A percentile compares a stretch with the other conserved stretches of the same genome.
phyloP scores from a whole-genome alignment of 805 yeast genomes.

The Geotrichum ghanense region DNA sequence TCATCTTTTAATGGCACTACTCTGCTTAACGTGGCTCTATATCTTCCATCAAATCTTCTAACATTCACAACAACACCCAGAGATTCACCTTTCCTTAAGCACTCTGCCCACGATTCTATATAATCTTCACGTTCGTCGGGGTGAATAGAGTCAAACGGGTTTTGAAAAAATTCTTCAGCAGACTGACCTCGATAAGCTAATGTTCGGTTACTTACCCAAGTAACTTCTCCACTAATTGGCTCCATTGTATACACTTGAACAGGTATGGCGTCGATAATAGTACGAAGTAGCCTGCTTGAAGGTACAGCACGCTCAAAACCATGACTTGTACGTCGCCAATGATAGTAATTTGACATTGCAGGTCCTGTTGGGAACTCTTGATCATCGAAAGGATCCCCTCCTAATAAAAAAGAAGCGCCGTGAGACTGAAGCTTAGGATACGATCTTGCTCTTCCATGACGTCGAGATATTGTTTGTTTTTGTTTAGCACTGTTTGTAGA shows the following conservation, averaged over 20 bases:
- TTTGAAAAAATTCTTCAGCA: slow-evolving; percentile 16
- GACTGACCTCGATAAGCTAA: slow-evolving; percentile 22
- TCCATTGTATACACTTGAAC: slow-evolving; percentile 24
- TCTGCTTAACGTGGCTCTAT: slow-evolving; percentile 21
- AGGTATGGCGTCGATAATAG: slow-evolving; percentile 25
- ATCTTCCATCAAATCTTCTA: slow-evolving; percentile 23
- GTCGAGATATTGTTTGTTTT: neutral
- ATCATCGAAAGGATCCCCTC: neutral
- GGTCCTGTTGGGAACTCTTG: slow-evolving; percentile 1
- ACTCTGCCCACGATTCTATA: slow-evolving; percentile 17
- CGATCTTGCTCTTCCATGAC: neutral
- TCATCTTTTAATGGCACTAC: slow-evolving; percentile 23
- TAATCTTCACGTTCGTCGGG: slow-evolving; percentile 20
- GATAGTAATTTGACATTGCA: neutral
- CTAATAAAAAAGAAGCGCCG: neutral
- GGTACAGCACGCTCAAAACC: slow-evolving; percentile 8
- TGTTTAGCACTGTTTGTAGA: neutral
- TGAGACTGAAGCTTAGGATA: neutral
- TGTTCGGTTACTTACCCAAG: slow-evolving; percentile 25
- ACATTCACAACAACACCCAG: slow-evolving; percentile 19
- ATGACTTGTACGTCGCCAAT: slow-evolving; percentile 2
- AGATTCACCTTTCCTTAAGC: slow-evolving; percentile 21
- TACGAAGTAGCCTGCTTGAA: slow-evolving; percentile 16
- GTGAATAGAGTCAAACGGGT: slow-evolving; percentile 17
- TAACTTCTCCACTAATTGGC: slow-evolving; percentile 19